phyloP scores from a whole-genome alignment of 176 grass and related monocot species.

The Phoenix roebelenii region DNA sequence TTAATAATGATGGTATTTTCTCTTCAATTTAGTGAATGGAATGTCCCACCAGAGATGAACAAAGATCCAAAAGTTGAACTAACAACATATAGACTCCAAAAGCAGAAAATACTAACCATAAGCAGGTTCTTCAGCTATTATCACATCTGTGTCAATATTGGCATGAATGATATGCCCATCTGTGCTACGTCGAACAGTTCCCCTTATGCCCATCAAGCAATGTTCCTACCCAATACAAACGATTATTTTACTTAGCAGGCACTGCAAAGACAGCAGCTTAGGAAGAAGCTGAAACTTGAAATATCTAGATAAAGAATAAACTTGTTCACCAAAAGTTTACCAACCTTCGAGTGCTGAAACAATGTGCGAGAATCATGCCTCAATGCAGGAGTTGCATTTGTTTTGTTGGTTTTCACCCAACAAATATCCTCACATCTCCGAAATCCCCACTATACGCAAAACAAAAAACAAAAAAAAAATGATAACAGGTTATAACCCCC shows the following conservation, averaged over 20 bases:
- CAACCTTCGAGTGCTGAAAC: conserved; percentile 89
- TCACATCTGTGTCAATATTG: conserved; percentile 98
- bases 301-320: background rate
- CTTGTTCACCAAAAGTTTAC: background rate
- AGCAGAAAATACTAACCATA: conserved; percentile 52
- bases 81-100: background rate
- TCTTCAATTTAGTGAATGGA: no score
- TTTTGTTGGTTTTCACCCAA: conserved; percentile 98
- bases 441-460: conserved; percentile 79
- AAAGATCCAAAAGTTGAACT: no score
- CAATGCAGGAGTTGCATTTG: conserved; percentile 71
- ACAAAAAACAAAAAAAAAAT: no score
- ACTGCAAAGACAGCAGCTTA: no score
- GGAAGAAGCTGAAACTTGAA: no score
- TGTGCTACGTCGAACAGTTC: conserved; percentile 91
- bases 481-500: no score
- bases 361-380: conserved; percentile 81
- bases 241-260: no score
- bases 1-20: no score
- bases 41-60: no score
- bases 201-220: conserved; percentile 99
- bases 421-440: conserved; percentile 94
- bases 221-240: conserved; percentile 47
- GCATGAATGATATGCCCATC: conserved; percentile 97
- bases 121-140: conserved; percentile 85